A percentile compares a stretch with the other conserved stretches of the same genome.
These are phyloP conservation scores for Globisporangium nunn DNA, from an alignment of 352 stramenopile species.

Conservation along the genomic window DNA sequence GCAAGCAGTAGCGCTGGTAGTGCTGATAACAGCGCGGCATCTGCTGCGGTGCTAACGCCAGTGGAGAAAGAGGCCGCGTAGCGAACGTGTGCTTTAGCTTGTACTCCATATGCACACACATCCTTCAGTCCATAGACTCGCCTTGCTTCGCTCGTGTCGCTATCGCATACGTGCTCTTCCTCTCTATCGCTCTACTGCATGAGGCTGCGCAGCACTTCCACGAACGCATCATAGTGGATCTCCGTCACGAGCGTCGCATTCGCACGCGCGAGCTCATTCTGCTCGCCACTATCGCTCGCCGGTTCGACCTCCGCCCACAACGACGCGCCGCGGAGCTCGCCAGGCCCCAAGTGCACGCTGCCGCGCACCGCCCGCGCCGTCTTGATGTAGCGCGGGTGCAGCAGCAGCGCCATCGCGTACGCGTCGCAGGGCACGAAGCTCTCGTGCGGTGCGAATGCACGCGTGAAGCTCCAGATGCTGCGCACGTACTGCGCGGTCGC, in stretches of 20 bases:
- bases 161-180: neutral
- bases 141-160: neutral
- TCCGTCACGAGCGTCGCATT: conserved; percentile 67
- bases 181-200: conserved; percentile 7
- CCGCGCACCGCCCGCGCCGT: conserved; percentile 30
- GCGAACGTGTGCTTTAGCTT: too few species aligned
- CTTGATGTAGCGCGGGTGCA: conserved; percentile 50
- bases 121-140: neutral
- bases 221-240: conserved; percentile 54
- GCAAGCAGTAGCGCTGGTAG: neutral
- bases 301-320: conserved; percentile 23
- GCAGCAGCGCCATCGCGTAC: conserved; percentile 61
- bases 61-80: too few species aligned
- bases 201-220: conserved; percentile 47
- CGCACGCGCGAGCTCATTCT: conserved; percentile 17
- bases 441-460: conserved; percentile 28
- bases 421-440: conserved; percentile 69
- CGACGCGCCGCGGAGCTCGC: conserved; percentile 42
- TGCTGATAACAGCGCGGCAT: too few species aligned
- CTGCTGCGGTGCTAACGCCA: too few species aligned
- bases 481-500: conserved; percentile 41
- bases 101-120: too few species aligned
- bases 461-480: conserved; percentile 55
- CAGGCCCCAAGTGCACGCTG: conserved; percentile 46
- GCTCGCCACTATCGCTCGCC: conserved; percentile 3